Evolutionary conservation across 2,329 filamentous ascomycete species (phyloP).

Genomic region (Pseudogymnoascus sp.): DNA sequence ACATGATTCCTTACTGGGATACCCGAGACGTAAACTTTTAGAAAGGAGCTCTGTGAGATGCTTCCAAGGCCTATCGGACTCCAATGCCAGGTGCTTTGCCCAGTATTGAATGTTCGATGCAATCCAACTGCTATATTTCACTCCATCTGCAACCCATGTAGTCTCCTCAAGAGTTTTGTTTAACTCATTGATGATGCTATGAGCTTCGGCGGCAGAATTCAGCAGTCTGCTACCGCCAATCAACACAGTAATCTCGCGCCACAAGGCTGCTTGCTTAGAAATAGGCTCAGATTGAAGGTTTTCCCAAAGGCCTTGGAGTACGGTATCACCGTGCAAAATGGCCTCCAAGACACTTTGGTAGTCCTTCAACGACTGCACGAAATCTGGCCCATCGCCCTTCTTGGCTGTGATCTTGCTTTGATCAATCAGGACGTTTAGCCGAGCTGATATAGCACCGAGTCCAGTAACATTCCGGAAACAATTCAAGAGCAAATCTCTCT

Average conservation of each 20-base stretch:
- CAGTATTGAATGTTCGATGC: conserved; percentile 24
- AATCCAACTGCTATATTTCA: conserved; percentile 24
- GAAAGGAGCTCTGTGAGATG: conserved; percentile 23
- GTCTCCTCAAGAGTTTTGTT: conserved; percentile 18
- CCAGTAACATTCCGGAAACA: conserved; percentile 69
- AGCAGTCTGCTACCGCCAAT: conserved; percentile 52
- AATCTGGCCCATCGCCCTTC: conserved; percentile 24
- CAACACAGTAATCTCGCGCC: conserved; percentile 54
- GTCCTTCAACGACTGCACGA: conserved; percentile 28
- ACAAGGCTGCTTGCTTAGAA: conserved; percentile 43
- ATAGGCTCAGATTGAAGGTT: conserved; percentile 31
- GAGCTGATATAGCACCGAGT: conserved; percentile 66
- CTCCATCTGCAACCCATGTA: conserved; percentile 26
- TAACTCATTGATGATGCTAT: conserved; percentile 30
- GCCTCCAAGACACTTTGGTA: conserved; percentile 34
- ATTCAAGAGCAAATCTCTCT: conserved; percentile 44
- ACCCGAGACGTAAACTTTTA: conserved; percentile 25
- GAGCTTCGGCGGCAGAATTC: conserved; percentile 46
- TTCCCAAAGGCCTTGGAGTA: conserved; percentile 36
- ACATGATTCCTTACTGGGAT: conserved; percentile 20
- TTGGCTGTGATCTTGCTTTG: conserved; percentile 34
- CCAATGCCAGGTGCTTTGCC: conserved; percentile 15
- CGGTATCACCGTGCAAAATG: conserved; percentile 36
- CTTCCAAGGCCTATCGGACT: conserved; percentile 20
- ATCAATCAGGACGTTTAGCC: conserved; percentile 54